A percentile compares a stretch with the other conserved stretches of the same genome.
Conservation (phyloP, 176 grass and related monocot genomes). For the Echinochloa phyllopogon region DNA sequence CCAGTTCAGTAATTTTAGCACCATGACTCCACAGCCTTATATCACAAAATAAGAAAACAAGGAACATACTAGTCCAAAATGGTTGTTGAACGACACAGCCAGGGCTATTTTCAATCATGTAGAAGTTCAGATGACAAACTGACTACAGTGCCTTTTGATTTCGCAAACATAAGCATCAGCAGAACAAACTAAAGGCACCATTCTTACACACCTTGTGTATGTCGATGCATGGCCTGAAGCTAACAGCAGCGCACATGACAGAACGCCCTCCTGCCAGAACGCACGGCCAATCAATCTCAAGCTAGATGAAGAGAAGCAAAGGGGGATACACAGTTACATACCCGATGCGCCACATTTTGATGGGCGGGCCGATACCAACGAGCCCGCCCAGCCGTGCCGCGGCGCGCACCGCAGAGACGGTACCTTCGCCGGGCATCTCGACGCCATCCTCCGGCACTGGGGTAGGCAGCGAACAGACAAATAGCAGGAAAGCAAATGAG, state of each 20-base stretch:
- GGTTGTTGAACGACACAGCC: neutral
- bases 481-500: neutral
- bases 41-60: conserved; percentile 3
- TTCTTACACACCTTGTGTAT: conserved; percentile 81
- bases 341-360: conserved; percentile 28
- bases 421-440: conserved; percentile 28
- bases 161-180: neutral
- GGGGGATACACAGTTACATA: conserved; percentile 42
- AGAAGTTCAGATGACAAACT: conserved; percentile 25
- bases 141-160: neutral
- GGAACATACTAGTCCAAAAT: neutral
- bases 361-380: neutral
- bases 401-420: neutral
- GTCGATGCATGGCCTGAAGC: conserved; percentile 88
- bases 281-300: conserved; percentile 26
- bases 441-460: conserved; percentile 34
- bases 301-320: neutral
- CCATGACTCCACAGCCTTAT: neutral
- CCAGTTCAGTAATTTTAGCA: neutral
- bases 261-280: conserved; percentile 37
- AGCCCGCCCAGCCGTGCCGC: neutral
- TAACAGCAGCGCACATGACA: conserved; percentile 44
- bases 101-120: conserved; percentile 8
- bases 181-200: neutral
- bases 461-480: neutral